Percentiles rank a stretch among this genome's conserved stretches.
These are phyloP conservation scores for Delonix regia DNA, from an alignment of 306 rosid genomes.

Conservation along the genomic window DNA sequence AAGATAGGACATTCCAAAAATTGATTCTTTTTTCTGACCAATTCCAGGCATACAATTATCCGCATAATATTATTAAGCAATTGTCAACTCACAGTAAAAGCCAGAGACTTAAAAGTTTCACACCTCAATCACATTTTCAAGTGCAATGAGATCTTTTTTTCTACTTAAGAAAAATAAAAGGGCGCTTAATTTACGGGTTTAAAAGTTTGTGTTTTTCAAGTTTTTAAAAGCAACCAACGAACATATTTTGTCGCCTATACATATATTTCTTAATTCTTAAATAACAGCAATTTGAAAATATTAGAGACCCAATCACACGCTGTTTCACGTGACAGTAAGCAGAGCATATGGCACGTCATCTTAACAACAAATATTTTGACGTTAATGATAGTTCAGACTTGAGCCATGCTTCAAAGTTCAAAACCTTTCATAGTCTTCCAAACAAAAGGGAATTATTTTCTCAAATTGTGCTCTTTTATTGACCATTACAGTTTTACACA, in stretches of 20 bases:
- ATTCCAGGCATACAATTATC: not conserved
- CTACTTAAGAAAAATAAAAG: not conserved
- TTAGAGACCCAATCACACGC: not conserved
- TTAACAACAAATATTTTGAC: not conserved
- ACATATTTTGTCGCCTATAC: not conserved
- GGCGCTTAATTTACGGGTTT: not conserved
- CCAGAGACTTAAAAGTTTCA: slow-evolving; percentile 24
- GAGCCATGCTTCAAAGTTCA: not conserved
- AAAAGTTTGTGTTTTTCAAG: not conserved
- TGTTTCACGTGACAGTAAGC: slow-evolving; percentile 3
- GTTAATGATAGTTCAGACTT: not conserved
- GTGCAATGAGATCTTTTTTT: not conserved
- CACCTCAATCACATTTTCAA: slow-evolving; percentile 11
- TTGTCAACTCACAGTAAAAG: slow-evolving; percentile 1
- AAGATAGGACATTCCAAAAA: not conserved
- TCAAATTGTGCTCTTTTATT: too few relatives aligned
- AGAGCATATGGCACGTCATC: not conserved
- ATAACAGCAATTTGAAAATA: not conserved
- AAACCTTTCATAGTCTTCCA: not conserved
- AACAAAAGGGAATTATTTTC: not conserved
- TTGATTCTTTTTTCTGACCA: slow-evolving; percentile 33
- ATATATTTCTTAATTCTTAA: not conserved
- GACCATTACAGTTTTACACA: not conserved
- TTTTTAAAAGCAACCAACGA: not conserved
- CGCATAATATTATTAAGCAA: not conserved